Conservation (phyloP, 768 basidiomycete genomes). For the Polyporus arcularius region DNA sequence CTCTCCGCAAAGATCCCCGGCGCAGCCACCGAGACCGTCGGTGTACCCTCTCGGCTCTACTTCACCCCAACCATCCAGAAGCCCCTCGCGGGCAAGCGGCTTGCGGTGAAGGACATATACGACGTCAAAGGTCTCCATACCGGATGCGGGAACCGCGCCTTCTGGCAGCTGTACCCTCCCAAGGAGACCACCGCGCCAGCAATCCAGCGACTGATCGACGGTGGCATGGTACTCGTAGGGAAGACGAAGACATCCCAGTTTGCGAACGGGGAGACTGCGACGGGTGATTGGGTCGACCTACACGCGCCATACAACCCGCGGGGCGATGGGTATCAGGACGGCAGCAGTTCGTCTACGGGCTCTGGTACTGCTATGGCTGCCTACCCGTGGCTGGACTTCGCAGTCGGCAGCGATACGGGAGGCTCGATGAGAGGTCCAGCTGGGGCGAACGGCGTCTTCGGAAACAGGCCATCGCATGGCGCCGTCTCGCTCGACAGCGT, state of each 20-base stretch:
- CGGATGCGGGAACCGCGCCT: conserved; percentile 39
- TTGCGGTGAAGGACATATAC: conserved; percentile 52
- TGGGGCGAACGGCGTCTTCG: conserved; percentile 31
- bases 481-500: conserved; percentile 30
- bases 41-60: conserved; percentile 51
- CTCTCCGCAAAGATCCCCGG: conserved; percentile 26
- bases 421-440: conserved; percentile 34
- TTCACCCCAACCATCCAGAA: conserved; percentile 30
- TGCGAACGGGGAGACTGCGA: conserved; percentile 44
- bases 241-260: conserved; percentile 57
- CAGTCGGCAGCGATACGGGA: conserved; percentile 33
- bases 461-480: conserved; percentile 32
- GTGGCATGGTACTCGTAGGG: conserved; percentile 53
- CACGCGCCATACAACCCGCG: conserved; percentile 34
- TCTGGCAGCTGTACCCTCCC: conserved; percentile 35
- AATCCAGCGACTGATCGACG: conserved; percentile 45
- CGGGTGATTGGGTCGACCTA: conserved; percentile 35
- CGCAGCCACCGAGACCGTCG: conserved; percentile 36
- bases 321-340: conserved; percentile 35
- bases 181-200: conserved; percentile 41
- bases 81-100: conserved; percentile 46
- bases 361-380: conserved; percentile 28
- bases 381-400: conserved; percentile 32
- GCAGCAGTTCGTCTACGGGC: conserved; percentile 31
- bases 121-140: conserved; percentile 40